Evolutionary conservation across 805 yeast species (phyloP).

Genomic region (Lipomyces japonicus): DNA sequence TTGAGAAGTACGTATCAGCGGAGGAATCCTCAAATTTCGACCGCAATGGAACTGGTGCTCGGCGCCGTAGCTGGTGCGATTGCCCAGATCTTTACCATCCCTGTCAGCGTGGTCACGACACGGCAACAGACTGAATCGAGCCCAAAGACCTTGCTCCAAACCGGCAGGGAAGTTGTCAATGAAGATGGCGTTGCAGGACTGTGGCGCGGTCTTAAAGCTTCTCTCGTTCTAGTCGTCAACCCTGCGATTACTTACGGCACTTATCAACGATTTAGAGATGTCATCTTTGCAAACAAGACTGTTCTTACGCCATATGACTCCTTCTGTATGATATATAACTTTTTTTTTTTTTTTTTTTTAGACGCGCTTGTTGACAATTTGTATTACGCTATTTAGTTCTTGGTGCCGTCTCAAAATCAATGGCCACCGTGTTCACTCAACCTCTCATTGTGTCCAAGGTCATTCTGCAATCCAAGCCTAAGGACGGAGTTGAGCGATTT

Average conservation of each 20-base stretch:
- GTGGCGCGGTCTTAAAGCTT: constrained; percentile 82
- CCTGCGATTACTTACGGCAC: constrained; percentile 86
- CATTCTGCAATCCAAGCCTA: constrained; percentile 57
- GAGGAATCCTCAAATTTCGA: constrained; percentile 44
- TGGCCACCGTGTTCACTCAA: constrained; percentile 77
- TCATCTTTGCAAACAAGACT: constrained; percentile 12
- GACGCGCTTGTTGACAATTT: constrained; percentile 47
- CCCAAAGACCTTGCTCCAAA: constrained; percentile 36
- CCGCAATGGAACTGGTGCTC: constrained; percentile 63
- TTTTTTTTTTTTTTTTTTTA: not conserved
- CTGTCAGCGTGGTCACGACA: constrained; percentile 71
- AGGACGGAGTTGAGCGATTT: constrained; percentile 40
- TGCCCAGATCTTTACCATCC: constrained; percentile 75
- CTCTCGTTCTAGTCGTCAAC: constrained; percentile 70
- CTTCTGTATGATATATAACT: constrained; percentile 12
- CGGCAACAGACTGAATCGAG: constrained; percentile 44
- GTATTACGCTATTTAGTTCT: constrained; percentile 61
- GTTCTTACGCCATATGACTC: constrained; percentile 22
- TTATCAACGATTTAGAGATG: constrained; percentile 58
- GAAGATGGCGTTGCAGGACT: constrained; percentile 68
- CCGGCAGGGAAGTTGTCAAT: constrained; percentile 50
- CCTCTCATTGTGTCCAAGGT: constrained; percentile 83
- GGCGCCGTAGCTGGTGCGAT: constrained; percentile 82
- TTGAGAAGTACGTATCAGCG: constrained; percentile 56
- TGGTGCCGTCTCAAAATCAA: constrained; percentile 79